Conservation (phyloP, 176 grass and related monocot genomes). For the Aegilops umbellulata region DNA sequence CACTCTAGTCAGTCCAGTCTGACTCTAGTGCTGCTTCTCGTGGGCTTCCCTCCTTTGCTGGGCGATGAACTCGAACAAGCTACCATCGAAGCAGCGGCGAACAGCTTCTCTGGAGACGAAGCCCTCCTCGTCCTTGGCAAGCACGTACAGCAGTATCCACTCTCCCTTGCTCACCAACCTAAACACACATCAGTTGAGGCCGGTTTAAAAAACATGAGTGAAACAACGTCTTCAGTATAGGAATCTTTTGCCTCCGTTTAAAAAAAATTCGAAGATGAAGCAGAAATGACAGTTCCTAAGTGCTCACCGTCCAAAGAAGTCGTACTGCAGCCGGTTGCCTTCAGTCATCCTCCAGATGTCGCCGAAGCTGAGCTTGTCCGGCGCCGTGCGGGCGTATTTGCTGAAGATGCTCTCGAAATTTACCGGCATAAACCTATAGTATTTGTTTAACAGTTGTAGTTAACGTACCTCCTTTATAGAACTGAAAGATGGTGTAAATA, state of each 20-base stretch:
- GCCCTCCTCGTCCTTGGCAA: conserved; percentile 72
- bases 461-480: too few species aligned
- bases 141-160: conserved; percentile 61
- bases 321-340: conserved; percentile 35
- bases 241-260: too few species aligned
- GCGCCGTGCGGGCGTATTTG: conserved; percentile 57
- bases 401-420: conserved; percentile 90
- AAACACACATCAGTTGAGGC: not conserved
- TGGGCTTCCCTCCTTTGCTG: not conserved
- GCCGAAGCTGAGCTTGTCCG: conserved; percentile 45
- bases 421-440: conserved; percentile 65
- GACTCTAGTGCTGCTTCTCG: conserved; percentile 12
- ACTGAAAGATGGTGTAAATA: too few species aligned
- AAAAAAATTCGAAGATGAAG: not conserved
- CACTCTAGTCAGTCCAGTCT: too few species aligned
- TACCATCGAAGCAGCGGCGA: conserved; percentile 60
- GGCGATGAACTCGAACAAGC: conserved; percentile 61
- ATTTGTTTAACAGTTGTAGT: too few species aligned
- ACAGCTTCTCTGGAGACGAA: conserved; percentile 53
- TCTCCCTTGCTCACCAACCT: conserved; percentile 65
- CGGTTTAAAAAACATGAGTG: too few species aligned
- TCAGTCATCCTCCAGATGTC: conserved; percentile 71
- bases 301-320: conserved; percentile 51
- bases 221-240: too few species aligned
- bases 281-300: not conserved